phyloP scores from a whole-genome alignment of 768 basidiomycete species.

The Tricholoma flavovirens region DNA sequence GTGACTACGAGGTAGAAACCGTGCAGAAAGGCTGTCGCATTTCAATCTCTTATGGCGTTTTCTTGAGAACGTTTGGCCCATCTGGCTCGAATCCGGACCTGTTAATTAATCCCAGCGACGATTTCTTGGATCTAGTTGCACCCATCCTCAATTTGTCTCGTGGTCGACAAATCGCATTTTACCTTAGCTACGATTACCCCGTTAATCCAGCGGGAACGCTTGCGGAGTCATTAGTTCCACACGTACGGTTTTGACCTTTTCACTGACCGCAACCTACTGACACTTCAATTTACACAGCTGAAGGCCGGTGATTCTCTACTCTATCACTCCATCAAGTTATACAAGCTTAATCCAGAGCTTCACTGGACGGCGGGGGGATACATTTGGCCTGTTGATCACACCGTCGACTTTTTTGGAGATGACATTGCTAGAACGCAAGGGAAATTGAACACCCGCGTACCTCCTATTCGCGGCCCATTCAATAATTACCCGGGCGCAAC shows the following conservation, averaged over 20 bases:
- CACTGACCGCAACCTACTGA: background rate
- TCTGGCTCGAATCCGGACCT: conserved; percentile 47
- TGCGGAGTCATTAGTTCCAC: conserved; percentile 66
- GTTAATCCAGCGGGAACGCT: conserved; percentile 64
- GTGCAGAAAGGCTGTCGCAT: conserved; percentile 68
- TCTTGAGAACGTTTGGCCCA: conserved; percentile 62
- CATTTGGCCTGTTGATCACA: conserved; percentile 70
- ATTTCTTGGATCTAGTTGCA: conserved; percentile 64
- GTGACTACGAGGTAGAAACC: conserved; percentile 67
- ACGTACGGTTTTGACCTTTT: conserved; percentile 36
- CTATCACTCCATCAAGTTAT: conserved; percentile 71
- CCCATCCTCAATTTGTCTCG: conserved; percentile 69
- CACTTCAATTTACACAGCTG: conserved; percentile 35
- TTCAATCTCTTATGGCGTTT: conserved; percentile 66
- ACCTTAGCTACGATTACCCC: conserved; percentile 62
- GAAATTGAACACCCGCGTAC: conserved; percentile 15
- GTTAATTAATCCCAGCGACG: conserved; percentile 67
- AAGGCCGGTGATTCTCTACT: conserved; percentile 73
- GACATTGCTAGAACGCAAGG: conserved; percentile 21
- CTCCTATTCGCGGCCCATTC: conserved; percentile 41
- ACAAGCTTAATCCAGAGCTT: conserved; percentile 68
- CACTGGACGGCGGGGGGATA: conserved; percentile 82
- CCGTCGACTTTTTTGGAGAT: conserved; percentile 57
- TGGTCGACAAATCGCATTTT: conserved; percentile 68
- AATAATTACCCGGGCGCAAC: conserved; percentile 19